A percentile compares a stretch with the other conserved stretches of the same genome.
Conservation (phyloP, 345 rosid genomes). For the Eucalyptus pumila region DNA sequence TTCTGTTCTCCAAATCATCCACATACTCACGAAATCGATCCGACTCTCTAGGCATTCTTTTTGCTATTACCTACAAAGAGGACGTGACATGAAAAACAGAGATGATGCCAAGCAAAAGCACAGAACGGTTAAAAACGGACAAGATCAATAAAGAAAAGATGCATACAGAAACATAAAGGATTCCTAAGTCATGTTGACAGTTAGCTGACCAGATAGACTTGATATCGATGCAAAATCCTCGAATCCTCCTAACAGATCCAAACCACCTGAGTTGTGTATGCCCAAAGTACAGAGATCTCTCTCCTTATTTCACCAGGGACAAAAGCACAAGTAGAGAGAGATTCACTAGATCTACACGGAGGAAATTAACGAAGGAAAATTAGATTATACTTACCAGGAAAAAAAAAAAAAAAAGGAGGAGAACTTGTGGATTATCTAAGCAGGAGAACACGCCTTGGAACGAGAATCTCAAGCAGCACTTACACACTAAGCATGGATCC, state of each 20-base stretch:
- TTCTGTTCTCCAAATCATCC: fast-evolving
- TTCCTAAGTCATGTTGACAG: no score
- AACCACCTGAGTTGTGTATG: neutral
- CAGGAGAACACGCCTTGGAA: no score
- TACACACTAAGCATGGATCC: neutral
- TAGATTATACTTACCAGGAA: neutral
- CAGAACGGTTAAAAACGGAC: fast-evolving
- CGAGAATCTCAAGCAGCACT: no score
- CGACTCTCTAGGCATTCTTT: fast-evolving
- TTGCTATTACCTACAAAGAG: no score
- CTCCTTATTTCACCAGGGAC: neutral
- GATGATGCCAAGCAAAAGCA: no score
- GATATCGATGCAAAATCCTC: neutral
- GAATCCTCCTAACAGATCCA: neutral
- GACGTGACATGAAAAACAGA: no score
- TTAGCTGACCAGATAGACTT: no score
- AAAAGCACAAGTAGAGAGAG: neutral
- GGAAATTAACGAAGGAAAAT: neutral
- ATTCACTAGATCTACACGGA: no score
- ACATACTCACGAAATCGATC: fast-evolving
- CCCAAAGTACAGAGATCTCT: no score
- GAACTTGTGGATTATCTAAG: neutral
- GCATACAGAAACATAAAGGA: no score
- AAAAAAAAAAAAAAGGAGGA: no score
- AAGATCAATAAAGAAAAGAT: no score